Evolutionary conservation across 2,329 filamentous ascomycete species (phyloP).

Genomic region (Fusarium torreyae): DNA sequence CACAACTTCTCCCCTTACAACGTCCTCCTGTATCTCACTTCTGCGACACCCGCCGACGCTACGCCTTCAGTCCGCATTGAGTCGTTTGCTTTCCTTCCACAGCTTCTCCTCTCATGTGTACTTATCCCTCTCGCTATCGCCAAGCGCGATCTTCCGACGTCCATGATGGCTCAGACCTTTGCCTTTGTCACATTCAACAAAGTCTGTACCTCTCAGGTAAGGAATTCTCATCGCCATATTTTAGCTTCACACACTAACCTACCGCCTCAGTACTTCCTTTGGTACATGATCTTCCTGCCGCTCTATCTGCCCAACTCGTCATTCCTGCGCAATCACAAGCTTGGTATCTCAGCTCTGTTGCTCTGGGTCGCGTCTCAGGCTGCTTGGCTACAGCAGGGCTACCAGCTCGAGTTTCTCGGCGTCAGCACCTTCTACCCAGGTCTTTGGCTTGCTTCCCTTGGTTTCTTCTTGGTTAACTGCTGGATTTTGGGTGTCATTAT

Average conservation of each 20-base stretch:
- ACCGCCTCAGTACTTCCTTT: slow-evolving; percentile 86
- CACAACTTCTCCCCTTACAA: slow-evolving; percentile 99
- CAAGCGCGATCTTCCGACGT: slow-evolving; percentile 83
- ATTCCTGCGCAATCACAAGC: slow-evolving; percentile 70
- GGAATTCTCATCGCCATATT: slow-evolving; percentile 41
- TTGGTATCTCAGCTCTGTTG: slow-evolving; percentile 75
- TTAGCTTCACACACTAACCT: slow-evolving; percentile 28
- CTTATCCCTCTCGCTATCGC: slow-evolving; percentile 82
- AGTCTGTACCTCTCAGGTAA: slow-evolving; percentile 96
- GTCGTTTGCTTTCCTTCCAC: slow-evolving; percentile 89
- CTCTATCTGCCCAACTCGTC: slow-evolving; percentile 89
- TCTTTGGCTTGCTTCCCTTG: slow-evolving; percentile 80
- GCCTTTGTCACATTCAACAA: slow-evolving; percentile 99
- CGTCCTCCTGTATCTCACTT: slow-evolving; percentile 88
- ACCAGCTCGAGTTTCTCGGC: slow-evolving; percentile 83
- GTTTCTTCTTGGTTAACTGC: slow-evolving; percentile 88
- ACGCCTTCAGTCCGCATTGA: slow-evolving; percentile 69
- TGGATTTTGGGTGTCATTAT: slow-evolving; percentile 90
- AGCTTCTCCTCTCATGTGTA: slow-evolving; percentile 84
- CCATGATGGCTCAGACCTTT: slow-evolving; percentile 96
- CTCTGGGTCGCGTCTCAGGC: slow-evolving; percentile 85
- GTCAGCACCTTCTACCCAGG: slow-evolving; percentile 87
- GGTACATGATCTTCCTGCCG: slow-evolving; percentile 95
- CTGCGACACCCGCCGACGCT: slow-evolving; percentile 66
- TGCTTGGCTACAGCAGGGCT: slow-evolving; percentile 83